phyloP scores from a whole-genome alignment of 2,329 filamentous ascomycete genomes.

The Claviceps pazoutovae region DNA sequence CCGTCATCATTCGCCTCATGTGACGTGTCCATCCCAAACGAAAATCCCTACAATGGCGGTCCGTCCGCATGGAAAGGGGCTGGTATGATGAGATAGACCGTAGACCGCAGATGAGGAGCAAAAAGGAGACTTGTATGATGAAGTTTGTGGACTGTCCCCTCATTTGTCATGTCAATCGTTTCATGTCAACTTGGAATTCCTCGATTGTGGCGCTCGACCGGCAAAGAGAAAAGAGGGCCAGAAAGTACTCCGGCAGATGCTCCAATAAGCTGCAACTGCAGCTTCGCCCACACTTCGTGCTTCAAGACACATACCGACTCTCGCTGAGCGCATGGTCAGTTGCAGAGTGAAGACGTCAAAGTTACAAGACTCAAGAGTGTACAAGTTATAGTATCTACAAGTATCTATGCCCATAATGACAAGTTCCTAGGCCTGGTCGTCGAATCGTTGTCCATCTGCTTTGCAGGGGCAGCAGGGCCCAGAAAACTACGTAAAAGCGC shows the following conservation, averaged over 20 bases:
- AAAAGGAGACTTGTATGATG: not conserved
- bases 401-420: not conserved
- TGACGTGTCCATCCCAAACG: not conserved
- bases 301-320: too few relatives aligned
- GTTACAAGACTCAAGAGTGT: not conserved
- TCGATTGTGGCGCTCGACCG: not conserved
- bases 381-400: not conserved
- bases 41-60: not conserved
- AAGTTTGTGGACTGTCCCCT: not conserved
- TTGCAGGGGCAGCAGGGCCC: too few relatives aligned
- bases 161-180: not conserved
- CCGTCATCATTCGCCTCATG: not conserved
- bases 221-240: not conserved
- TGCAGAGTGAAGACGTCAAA: not conserved
- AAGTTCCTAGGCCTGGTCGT: too few relatives aligned
- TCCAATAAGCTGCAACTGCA: too few relatives aligned
- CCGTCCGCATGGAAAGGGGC: not conserved
- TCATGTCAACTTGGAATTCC: not conserved
- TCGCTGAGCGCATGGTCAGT: too few relatives aligned
- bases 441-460: too few relatives aligned
- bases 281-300: too few relatives aligned
- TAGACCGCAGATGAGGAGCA: not conserved
- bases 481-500: too few relatives aligned
- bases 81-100: not conserved
- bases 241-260: not conserved